phyloP scores from a whole-genome alignment of 176 grass and related monocot genomes.

The Canna indica region DNA sequence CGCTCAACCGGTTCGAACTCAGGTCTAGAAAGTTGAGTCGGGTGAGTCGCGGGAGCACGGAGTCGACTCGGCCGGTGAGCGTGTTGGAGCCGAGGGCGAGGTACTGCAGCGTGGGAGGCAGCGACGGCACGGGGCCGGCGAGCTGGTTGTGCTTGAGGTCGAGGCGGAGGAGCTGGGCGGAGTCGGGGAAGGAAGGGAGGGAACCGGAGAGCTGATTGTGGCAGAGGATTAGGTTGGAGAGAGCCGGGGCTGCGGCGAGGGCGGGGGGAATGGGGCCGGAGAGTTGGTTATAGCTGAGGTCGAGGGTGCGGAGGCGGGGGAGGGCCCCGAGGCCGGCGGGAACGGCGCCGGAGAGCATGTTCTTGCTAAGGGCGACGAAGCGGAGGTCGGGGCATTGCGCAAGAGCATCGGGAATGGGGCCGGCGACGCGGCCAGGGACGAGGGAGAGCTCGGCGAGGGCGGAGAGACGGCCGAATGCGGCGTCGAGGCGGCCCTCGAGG shows the following conservation, averaged over 20 bases:
- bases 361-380: not conserved
- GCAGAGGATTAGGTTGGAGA: constrained; percentile 6
- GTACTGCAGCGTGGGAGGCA: not conserved
- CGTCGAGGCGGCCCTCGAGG: not conserved
- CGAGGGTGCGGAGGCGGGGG: constrained; percentile 7
- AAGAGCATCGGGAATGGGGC: not conserved
- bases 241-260: not conserved
- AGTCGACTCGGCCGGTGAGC: not conserved
- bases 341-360: not conserved
- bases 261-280: not conserved
- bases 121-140: not conserved
- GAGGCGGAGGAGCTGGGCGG: not conserved
- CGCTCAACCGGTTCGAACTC: not conserved
- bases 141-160: constrained; percentile 9
- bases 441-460: not conserved
- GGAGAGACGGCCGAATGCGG: not conserved
- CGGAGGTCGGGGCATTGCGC: not conserved
- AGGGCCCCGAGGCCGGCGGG: not conserved
- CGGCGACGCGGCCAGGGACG: not conserved
- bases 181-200: not conserved
- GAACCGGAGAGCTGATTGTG: not conserved
- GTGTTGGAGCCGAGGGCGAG: not conserved
- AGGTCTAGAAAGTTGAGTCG: not conserved
- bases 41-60: not conserved
- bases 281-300: constrained; percentile 1